A percentile compares a stretch with the other conserved stretches of the same genome.
Conservation (phyloP, 208 protist species). For the Blechomonas ayalai region DNA sequence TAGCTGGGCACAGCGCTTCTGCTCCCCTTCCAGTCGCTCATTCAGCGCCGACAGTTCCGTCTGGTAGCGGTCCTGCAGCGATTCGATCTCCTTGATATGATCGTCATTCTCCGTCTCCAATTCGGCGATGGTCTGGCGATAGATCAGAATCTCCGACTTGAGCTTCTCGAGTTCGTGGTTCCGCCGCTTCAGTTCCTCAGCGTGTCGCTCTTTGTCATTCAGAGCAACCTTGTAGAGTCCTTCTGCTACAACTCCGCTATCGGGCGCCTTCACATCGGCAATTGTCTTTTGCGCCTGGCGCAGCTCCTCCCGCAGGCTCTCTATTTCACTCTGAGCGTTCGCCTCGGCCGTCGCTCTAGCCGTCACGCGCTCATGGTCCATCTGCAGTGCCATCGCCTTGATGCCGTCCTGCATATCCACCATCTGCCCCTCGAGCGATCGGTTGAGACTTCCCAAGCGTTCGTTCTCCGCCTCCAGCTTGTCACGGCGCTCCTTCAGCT, state of each 20-base stretch:
- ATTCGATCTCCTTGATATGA: slow-evolving; percentile 73
- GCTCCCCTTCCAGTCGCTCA: slow-evolving; percentile 42
- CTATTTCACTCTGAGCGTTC: slow-evolving; percentile 38
- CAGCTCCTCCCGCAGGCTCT: slow-evolving; percentile 30
- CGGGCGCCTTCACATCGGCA: slow-evolving; percentile 11
- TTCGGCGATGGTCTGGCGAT: slow-evolving; percentile 75
- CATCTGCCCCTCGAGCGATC: slow-evolving; percentile 72
- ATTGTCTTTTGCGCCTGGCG: slow-evolving; percentile 31
- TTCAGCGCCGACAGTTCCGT: slow-evolving; percentile 25
- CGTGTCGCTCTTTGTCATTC: slow-evolving; percentile 33
- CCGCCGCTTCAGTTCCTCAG: slow-evolving; percentile 39
- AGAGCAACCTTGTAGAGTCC: slow-evolving; percentile 52
- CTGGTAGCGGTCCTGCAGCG: slow-evolving; percentile 53
- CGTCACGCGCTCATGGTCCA: slow-evolving; percentile 46
- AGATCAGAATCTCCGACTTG: slow-evolving; percentile 84
- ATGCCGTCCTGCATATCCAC: slow-evolving; percentile 81
- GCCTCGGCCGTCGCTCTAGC: slow-evolving; percentile 34
- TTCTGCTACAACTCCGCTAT: slow-evolving; percentile 52
- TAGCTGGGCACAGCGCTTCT: slow-evolving; percentile 32
- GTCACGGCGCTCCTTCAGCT: slow-evolving; percentile 43
- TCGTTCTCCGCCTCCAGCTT: slow-evolving; percentile 44
- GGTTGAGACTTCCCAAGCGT: slow-evolving; percentile 54
- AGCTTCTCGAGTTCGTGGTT: slow-evolving; percentile 64
- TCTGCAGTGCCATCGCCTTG: slow-evolving; percentile 72
- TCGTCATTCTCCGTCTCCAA: slow-evolving; percentile 80